phyloP scores from a whole-genome alignment of 371 early-diverging fungal genomes.

The Cokeromyces recurvatus region DNA sequence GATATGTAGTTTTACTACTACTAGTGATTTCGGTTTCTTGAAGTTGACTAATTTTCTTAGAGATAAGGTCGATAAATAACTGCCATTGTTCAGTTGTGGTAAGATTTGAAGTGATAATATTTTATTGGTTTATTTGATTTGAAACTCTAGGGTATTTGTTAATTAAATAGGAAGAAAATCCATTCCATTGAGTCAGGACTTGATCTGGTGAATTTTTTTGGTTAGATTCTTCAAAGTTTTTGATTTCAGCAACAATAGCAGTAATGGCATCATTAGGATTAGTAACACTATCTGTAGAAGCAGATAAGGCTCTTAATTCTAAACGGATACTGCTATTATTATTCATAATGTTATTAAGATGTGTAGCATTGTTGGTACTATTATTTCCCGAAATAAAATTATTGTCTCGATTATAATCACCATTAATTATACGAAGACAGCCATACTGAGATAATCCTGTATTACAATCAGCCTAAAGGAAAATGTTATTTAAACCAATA shows the following conservation, averaged over 20 bases:
- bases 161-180: constrained; percentile 11
- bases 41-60: constrained; percentile 5
- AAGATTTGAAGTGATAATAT: constrained; percentile 3
- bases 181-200: constrained; percentile 17
- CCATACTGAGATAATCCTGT: constrained; percentile 36
- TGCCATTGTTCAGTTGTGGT: constrained; percentile 15
- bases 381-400: constrained; percentile 1
- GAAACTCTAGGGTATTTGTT: constrained; percentile 12
- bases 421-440: constrained; percentile 32
- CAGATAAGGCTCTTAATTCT: constrained; percentile 9
- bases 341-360: constrained; percentile 11
- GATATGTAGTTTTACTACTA: background rate
- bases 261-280: background rate
- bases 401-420: constrained; percentile 28
- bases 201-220: background rate
- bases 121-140: constrained; percentile 10
- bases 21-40: background rate
- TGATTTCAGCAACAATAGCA: constrained; percentile 13
- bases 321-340: constrained; percentile 11
- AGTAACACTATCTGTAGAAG: background rate
- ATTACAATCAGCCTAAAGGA: constrained; percentile 30
- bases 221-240: constrained; percentile 7
- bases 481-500: too few relatives aligned
- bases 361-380: background rate
- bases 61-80: constrained; percentile 7